These are phyloP conservation scores for Coniochaeta ligniaria DNA, from an alignment of 2,329 filamentous ascomycete genomes.

Conservation along the genomic window DNA sequence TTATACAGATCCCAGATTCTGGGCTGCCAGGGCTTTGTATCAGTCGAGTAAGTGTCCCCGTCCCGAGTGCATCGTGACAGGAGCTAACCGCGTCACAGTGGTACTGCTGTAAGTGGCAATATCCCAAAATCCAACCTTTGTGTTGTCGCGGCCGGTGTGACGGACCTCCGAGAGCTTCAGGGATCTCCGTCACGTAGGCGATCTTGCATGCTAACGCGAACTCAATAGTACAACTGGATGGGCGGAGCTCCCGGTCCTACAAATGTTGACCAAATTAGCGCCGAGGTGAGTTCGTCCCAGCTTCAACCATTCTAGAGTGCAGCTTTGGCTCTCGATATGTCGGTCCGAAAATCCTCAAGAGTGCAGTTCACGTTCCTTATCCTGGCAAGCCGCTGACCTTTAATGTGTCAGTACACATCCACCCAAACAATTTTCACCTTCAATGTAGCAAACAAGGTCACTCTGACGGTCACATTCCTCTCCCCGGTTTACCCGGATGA, in stretches of 20 bases:
- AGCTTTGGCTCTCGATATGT: not conserved
- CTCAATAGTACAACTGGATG: conserved; percentile 55
- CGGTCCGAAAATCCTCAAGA: not conserved
- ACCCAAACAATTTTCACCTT: conserved; percentile 65
- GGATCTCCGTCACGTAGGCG: not conserved
- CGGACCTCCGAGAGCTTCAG: not conserved
- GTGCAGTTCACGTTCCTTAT: not conserved
- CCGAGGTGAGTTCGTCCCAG: conserved; percentile 26
- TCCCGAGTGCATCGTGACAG: not conserved
- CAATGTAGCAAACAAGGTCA: conserved; percentile 52
- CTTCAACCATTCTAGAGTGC: not conserved
- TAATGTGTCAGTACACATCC: conserved; percentile 50
- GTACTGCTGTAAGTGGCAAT: conserved; percentile 51
- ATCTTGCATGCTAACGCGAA: not conserved
- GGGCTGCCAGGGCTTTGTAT: conserved; percentile 62
- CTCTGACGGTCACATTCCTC: conserved; percentile 62
- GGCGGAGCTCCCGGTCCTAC: conserved; percentile 43
- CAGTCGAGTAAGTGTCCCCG: not conserved
- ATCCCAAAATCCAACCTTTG: conserved; percentile 11
- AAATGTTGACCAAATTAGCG: conserved; percentile 52
- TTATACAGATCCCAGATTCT: conserved; percentile 40
- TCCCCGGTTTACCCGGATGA: conserved; percentile 64
- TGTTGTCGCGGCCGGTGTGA: not conserved
- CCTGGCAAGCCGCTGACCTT: not conserved
- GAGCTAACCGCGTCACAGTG: not conserved